phyloP scores from a whole-genome alignment of 176 grass and related monocot species.

The maize (Zea mays) region Zm-B73-REFERENCE-NAM-5.0 NC_050096.1:220655501-220656000 shows the following conservation, averaged over 20 bases:
- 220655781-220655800: background rate
- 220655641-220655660: too few species aligned
- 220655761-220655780: background rate
- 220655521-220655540: background rate
- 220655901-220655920: too few species aligned
- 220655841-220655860: too few species aligned
- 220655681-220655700: too few species aligned
- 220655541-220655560: background rate
- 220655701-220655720: too few species aligned
- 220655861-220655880: too few species aligned
- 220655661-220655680: too few species aligned
- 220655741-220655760: background rate
- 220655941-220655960: background rate
- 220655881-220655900: too few species aligned
- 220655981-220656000: conserved; percentile 8
- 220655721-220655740: too few species aligned
- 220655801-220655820: background rate
- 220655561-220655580: background rate
- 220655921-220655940: too few species aligned
- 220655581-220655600: background rate
- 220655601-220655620: too few species aligned
- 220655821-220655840: background rate
- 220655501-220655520: background rate
- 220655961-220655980: conserved; percentile 7
- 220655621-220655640: too few species aligned